Conservation (phyloP, 1,139 yeast genomes). For the Casaregolazyma suthepensis region DNA sequence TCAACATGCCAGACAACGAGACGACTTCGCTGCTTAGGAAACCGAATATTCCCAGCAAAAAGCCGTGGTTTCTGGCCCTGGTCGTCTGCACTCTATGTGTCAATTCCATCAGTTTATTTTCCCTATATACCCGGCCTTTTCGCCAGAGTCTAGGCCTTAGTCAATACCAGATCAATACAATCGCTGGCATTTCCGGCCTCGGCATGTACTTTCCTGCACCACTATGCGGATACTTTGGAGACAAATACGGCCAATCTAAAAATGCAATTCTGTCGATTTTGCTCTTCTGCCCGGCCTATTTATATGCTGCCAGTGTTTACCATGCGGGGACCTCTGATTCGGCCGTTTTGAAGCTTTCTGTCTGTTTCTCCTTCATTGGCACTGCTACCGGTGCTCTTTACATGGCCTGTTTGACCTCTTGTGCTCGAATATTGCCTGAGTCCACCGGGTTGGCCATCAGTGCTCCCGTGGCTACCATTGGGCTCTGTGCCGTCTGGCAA, state of each 20-base stretch:
- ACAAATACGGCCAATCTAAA: slow-evolving; percentile 74
- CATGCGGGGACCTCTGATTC: slow-evolving; percentile 10
- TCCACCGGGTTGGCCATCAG: slow-evolving; percentile 77
- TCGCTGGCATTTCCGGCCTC: slow-evolving; percentile 67
- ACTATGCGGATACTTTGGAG: slow-evolving; percentile 74
- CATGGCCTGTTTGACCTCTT: slow-evolving; percentile 70
- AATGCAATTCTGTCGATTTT: slow-evolving; percentile 58
- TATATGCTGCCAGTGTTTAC: slow-evolving; percentile 38
- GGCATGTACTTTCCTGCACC: slow-evolving; percentile 89
- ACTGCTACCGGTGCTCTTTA: slow-evolving; percentile 76
- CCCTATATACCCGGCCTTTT: slow-evolving; percentile 70
- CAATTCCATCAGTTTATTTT: slow-evolving; percentile 76
- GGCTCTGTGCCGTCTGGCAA: slow-evolving; percentile 63
- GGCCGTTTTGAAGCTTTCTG: slow-evolving; percentile 11
- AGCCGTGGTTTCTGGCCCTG: slow-evolving; percentile 14
- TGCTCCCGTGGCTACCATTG: slow-evolving; percentile 82
- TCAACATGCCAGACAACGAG: slow-evolving; percentile 7
- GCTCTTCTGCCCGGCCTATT: slow-evolving; percentile 70
- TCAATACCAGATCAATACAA: slow-evolving; percentile 67
- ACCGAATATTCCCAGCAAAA: not conserved
- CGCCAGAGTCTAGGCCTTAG: slow-evolving; percentile 52
- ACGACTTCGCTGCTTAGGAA: slow-evolving; percentile 5
- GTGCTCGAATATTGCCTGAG: slow-evolving; percentile 76
- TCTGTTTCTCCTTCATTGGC: slow-evolving; percentile 56
- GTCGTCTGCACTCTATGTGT: slow-evolving; percentile 51